A percentile compares a stretch with the other conserved stretches of the same genome.
Conservation (phyloP, 176 grass and related monocot genomes). For the Cenchrus fungigraminus region DNA sequence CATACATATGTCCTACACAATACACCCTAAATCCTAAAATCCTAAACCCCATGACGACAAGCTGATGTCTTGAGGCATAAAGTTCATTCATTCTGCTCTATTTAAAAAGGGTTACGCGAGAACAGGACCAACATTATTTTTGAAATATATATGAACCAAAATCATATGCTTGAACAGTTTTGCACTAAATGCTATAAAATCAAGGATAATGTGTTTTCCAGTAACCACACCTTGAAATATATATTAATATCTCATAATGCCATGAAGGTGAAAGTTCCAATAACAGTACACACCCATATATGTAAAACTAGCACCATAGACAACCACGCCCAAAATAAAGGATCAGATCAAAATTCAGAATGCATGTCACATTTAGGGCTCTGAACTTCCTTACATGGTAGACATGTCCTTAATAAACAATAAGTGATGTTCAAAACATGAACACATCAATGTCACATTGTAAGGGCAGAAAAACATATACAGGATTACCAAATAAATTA, state of each 20-base stretch:
- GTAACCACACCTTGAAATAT: background rate
- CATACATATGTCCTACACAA: background rate
- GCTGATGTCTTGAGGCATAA: background rate
- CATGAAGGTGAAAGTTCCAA: background rate
- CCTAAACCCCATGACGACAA: background rate
- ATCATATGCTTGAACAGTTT: background rate
- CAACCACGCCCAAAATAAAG: slow-evolving; percentile 5
- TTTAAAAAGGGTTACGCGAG: background rate
- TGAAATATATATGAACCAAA: slow-evolving; percentile 19
- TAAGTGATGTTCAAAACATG: background rate
- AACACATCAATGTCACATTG: background rate
- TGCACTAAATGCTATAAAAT: background rate
- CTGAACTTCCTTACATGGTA: background rate
- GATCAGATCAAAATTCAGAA: background rate
- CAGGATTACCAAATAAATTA: slow-evolving; percentile 13
- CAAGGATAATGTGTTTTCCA: background rate
- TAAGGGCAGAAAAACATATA: background rate
- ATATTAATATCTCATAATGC: background rate
- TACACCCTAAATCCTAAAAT: background rate
- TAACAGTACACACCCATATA: background rate
- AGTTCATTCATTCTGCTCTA: background rate
- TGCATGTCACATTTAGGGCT: background rate
- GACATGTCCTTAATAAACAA: slow-evolving; percentile 1
- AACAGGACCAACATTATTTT: background rate
- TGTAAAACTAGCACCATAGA: background rate